Evolutionary conservation across 2,329 filamentous ascomycete species (phyloP).

Genomic region (Neofusicoccum kwambonambiense): DNA sequence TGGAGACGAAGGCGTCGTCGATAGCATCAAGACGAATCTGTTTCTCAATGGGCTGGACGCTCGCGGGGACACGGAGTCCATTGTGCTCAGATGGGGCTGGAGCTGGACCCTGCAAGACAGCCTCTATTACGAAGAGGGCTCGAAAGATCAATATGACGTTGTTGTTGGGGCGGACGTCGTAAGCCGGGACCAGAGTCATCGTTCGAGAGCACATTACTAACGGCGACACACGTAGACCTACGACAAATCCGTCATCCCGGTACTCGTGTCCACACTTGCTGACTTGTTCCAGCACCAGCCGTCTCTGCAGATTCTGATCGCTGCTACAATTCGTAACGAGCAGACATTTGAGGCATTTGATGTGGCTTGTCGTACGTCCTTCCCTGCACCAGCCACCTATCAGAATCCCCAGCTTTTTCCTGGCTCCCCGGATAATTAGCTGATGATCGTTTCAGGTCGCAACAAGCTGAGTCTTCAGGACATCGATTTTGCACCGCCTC

Average conservation of each 20-base stretch:
- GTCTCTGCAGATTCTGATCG: slow-evolving; percentile 60
- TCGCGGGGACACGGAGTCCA: slow-evolving; percentile 35
- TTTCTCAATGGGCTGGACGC: slow-evolving; percentile 65
- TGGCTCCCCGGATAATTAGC: slow-evolving; percentile 2
- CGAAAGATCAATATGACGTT: slow-evolving; percentile 53
- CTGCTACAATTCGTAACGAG: slow-evolving; percentile 69
- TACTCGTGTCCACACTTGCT: slow-evolving; percentile 63
- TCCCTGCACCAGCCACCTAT: slow-evolving; percentile 14
- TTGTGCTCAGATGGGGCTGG: slow-evolving; percentile 65
- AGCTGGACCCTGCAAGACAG: slow-evolving; percentile 40
- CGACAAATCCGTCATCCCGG: slow-evolving; percentile 62
- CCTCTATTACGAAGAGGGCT: slow-evolving; percentile 26
- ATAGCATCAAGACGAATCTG: slow-evolving; percentile 65
- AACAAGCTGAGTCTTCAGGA: slow-evolving; percentile 36
- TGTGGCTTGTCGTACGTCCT: slow-evolving; percentile 54
- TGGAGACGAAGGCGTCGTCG: slow-evolving; percentile 70
- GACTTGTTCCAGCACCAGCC: slow-evolving; percentile 61
- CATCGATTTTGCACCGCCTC: slow-evolving; percentile 31
- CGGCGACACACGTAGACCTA: slow-evolving; percentile 56
- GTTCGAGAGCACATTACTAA: slow-evolving; percentile 13
- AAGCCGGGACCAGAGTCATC: slow-evolving; percentile 27
- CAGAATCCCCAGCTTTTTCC: background rate
- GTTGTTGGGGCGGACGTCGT: slow-evolving; percentile 73
- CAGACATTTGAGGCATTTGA: slow-evolving; percentile 67
- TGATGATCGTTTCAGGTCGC: slow-evolving; percentile 35